Evolutionary conservation across 805 yeast genomes (phyloP), one percentile per base, ranked within the genome.

Genomic region (Schwanniomyces sp.): DNA sequence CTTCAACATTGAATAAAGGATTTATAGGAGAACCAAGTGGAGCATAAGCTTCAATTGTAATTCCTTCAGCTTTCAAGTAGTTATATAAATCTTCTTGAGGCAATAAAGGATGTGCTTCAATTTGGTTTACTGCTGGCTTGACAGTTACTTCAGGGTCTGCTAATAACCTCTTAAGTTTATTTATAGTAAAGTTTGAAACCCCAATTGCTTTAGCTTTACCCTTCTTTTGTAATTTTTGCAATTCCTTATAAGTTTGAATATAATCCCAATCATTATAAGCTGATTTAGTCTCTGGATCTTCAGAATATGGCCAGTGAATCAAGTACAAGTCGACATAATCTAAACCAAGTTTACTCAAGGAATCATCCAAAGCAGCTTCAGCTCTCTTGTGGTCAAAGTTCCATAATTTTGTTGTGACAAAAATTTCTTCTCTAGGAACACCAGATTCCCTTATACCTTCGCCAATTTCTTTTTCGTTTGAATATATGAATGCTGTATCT

Each of bases 251-350:
- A 24, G 89, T 82, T 57, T 84, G 75, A 52, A 79, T 61, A 59
- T 75, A 81, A 49, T 64, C 58, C 66, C 72, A 61, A 44, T 62
- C 70, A n/a, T 54, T 45, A 27, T 58, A 51, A 34, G 38, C 56
- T 48, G 69, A 56, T n/a, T 63, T 63, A 14, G 69, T 68, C 40
- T 68, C 61, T 14, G 74, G 65, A 43, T 74, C 77, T 48, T 78
- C 63, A n/a, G 65, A 55, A 43, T 52, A 54, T 7, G 96, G 96
- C 95, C 95, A 89, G 67, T 89, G 96, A 62, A 88, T 76, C 59
- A 89, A 74, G 61, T 84, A 82, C 49, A 88, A 70, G 62, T 89
- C 96, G 45, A 89, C 85, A 58, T 88, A 89, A 44, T 85, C 92
- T 55, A 87, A 59, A 0, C 82, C 84, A 51, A 88, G 72, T 58